Conservation (phyloP, 2,329 filamentous ascomycete genomes). For the Knufia fluminis region DNA sequence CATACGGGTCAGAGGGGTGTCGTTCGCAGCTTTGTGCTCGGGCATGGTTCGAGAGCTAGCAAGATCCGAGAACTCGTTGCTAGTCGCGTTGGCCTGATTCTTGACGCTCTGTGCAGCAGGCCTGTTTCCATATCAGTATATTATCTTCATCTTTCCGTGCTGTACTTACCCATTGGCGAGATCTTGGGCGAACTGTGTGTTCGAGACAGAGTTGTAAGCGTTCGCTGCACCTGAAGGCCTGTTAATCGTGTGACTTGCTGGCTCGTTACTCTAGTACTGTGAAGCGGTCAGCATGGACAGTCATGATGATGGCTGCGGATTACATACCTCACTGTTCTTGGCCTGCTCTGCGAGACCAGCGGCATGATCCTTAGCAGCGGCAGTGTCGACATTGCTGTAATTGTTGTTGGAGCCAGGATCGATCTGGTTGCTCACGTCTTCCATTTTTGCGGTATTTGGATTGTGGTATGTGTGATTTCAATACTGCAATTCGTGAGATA, state of each 20-base stretch:
- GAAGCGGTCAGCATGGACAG: neutral
- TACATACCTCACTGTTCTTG: conserved; percentile 7
- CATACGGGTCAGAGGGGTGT: conserved; percentile 54
- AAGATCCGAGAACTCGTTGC: conserved; percentile 50
- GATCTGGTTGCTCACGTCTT: conserved; percentile 3
- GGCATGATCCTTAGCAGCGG: conserved; percentile 4
- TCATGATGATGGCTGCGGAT: neutral
- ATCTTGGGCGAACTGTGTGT: conserved; percentile 43
- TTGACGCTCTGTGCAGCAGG: conserved; percentile 50
- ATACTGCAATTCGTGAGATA: neutral
- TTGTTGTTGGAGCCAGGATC: conserved; percentile 3
- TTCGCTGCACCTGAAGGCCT: conserved; percentile 36
- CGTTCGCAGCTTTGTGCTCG: conserved; percentile 47
- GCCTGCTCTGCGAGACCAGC: neutral
- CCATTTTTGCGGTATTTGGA: neutral
- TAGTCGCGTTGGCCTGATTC: conserved; percentile 47
- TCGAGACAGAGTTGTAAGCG: conserved; percentile 40
- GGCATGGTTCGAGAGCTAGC: conserved; percentile 46
- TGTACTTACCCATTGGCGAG: conserved; percentile 22
- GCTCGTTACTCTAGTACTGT: neutral
- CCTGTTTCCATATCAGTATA: conserved; percentile 20
- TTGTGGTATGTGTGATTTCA: neutral
- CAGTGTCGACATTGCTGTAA: neutral
- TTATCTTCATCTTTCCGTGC: neutral
- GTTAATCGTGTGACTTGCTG: neutral